These are phyloP conservation scores for Xylariales sp. DNA, from an alignment of 2,329 filamentous ascomycete species.

Conservation along the genomic window DNA sequence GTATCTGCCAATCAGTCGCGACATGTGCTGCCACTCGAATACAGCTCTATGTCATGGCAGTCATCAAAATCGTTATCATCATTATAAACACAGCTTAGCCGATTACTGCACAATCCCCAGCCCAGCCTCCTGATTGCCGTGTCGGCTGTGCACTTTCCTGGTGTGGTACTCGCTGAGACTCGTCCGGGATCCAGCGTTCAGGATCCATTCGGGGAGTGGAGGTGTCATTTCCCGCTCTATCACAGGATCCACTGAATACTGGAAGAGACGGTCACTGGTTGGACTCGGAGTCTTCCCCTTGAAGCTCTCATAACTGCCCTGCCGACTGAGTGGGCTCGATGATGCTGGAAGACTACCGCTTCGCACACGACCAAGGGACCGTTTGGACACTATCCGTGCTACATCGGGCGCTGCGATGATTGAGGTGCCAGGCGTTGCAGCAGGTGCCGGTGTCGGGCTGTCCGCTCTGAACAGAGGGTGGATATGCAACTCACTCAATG, in stretches of 20 bases:
- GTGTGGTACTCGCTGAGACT: slow-evolving; percentile 44
- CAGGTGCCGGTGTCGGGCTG: slow-evolving; percentile 61
- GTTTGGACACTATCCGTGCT: slow-evolving; percentile 57
- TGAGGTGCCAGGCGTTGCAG: slow-evolving; percentile 63
- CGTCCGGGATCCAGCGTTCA: slow-evolving; percentile 47
- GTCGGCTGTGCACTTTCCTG: slow-evolving; percentile 28
- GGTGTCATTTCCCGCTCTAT: slow-evolving; percentile 49
- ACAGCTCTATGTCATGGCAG: neutral
- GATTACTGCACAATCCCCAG: neutral
- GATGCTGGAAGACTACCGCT: slow-evolving; percentile 49
- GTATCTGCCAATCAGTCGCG: neutral
- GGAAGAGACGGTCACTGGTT: slow-evolving; percentile 16
- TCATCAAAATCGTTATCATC: slow-evolving; percentile 9
- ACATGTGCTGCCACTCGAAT: neutral
- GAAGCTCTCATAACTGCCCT: slow-evolving; percentile 47
- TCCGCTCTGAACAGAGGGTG: slow-evolving; percentile 75
- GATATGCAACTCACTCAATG: slow-evolving; percentile 61
- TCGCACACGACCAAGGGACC: slow-evolving; percentile 48
- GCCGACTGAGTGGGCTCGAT: slow-evolving; percentile 44
- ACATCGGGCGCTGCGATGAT: slow-evolving; percentile 67
- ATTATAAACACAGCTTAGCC: neutral
- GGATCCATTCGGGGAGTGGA: slow-evolving; percentile 57
- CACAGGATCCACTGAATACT: slow-evolving; percentile 16
- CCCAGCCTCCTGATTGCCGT: slow-evolving; percentile 5
- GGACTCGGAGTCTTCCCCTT: slow-evolving; percentile 19